Base-by-base conservation (phyloP, 1,284 basidiomycete genomes). In the Trametes polyzona region DNA sequence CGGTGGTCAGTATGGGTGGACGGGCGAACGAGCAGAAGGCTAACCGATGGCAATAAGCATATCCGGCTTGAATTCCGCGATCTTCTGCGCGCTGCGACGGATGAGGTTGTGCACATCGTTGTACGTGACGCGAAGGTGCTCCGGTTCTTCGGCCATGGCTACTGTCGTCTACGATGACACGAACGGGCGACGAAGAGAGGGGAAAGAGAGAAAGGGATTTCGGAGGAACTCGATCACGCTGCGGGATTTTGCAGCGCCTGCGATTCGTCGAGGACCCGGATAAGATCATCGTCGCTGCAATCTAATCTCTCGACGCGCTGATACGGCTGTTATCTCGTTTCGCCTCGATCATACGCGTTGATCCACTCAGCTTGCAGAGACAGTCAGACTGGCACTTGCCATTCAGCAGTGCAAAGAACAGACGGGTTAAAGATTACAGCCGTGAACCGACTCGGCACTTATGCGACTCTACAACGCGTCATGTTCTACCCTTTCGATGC, bases 61-160 rank as follows among this genome's bases (percentile, higher is more conserved):
- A 69, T 92, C 85, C 17, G 92, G 92, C 65, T 88, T 86, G 76
- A 92, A 94, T 11, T 70, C 69, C 24, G 82, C 84, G 63, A 94
- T 90, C 66, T 80, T 76, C 44, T 78, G 75, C 0, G 86, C 84
- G 7, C 79, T 76, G 10, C 73, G 74, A 65, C 83, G 83, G 64
- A 94, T 92, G 57, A 92, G 78, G 65, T 91, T 89, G 77, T 95
- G 92, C 59, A 94, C 85, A 33, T 93, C 87, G 64, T 94, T 92
- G 77, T 95, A 95, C 16, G 92, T 93, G 49, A 87, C 78, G 54
- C 77, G 83, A 69, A 82, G 65, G 67, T 92, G 90, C 65, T 84
- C 73, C 41, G 83, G 76, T 24, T 69, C 65, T 59, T 59, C 42
- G 19, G 67, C 71, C 76, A 79, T 80, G 36, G 60, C 64, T 42